Base-by-base conservation (phyloP, 768 basidiomycete genomes). In the Royoungia palumana region DNA sequence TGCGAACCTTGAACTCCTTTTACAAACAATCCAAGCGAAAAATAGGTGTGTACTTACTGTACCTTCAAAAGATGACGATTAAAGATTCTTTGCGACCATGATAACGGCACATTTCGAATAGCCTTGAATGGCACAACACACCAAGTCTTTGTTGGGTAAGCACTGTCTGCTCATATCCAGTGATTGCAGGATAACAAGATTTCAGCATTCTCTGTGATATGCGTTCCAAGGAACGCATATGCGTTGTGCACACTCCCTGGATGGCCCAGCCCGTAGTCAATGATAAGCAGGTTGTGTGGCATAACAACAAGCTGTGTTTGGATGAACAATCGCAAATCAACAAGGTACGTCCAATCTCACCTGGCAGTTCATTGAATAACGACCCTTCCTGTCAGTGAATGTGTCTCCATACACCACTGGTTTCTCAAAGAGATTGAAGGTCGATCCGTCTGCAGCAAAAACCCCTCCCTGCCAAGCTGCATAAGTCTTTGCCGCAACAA, bases 201-300 rank as follows among this genome's bases (percentile, higher is more conserved):
- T 13, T 6, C 4, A 16, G 21, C n/a, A n/a, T 43, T 19, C 14
- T 7, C 2, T 35, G 35, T 28, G 25, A 28, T 48, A 2, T 11
- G 17, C 1, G 42, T 50, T 5, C 20, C 24, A 6, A 13, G 19
- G 19, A 39, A 50, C 19, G 27, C 35, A 30, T 38, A 36, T 65
- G 30, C 21, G n/a, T 43, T 60, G 46, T 70, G 69, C 0, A 56
- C 47, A 25, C 65, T 67, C 3, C 66, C 63, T 40, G 56, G 56
- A 17, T 60, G 58, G 2, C 66, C 66, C 8, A 65, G 41, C 10
- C 54, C 51, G 32, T 65, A 70, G 41, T 70, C 57, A 9, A 68
- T 53, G 4, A 67, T 63, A 2, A 49, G 13, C 4, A 70, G 48
- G 42, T 68, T 63, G 2, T 63, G 61, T 2, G 37, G 45, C 21